Conservation (phyloP, 768 basidiomycete genomes). For the Exidia glandulosa region DNA sequence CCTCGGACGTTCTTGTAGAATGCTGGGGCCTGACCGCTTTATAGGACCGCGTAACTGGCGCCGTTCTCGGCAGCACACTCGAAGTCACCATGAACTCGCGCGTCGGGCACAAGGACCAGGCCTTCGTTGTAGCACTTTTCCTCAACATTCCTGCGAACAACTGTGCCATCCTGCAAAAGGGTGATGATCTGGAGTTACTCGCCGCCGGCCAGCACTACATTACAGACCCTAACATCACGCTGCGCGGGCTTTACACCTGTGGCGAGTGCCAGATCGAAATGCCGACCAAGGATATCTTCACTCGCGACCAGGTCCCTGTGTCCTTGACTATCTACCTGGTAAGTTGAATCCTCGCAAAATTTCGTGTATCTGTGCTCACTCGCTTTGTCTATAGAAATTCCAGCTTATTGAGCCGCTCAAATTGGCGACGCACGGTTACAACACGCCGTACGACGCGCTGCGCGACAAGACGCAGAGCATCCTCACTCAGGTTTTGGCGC, state of each 20-base stretch:
- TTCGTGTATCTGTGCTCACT: background rate
- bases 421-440: conserved; percentile 75
- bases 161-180: conserved; percentile 57
- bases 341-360: conserved; percentile 27
- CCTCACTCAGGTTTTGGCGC: conserved; percentile 75
- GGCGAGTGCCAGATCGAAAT: conserved; percentile 80
- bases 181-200: conserved; percentile 67
- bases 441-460: conserved; percentile 70
- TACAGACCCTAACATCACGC: conserved; percentile 72
- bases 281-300: conserved; percentile 83
- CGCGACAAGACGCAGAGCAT: conserved; percentile 80
- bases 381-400: conserved; percentile 19
- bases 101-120: conserved; percentile 32
- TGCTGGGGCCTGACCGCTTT: too few species aligned
- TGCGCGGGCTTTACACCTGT: conserved; percentile 68
- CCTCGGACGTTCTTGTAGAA: too few species aligned
- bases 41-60: conserved; percentile 2
- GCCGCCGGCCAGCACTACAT: conserved; percentile 78
- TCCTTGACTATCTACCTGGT: conserved; percentile 76
- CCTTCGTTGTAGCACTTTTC: conserved; percentile 75
- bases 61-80: conserved; percentile 33
- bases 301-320: conserved; percentile 79
- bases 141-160: conserved; percentile 44
- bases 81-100: conserved; percentile 71
- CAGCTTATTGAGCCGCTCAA: conserved; percentile 42